phyloP scores from a whole-genome alignment of 2,329 filamentous ascomycete species.

The Ceratocystis ficicola region DNA sequence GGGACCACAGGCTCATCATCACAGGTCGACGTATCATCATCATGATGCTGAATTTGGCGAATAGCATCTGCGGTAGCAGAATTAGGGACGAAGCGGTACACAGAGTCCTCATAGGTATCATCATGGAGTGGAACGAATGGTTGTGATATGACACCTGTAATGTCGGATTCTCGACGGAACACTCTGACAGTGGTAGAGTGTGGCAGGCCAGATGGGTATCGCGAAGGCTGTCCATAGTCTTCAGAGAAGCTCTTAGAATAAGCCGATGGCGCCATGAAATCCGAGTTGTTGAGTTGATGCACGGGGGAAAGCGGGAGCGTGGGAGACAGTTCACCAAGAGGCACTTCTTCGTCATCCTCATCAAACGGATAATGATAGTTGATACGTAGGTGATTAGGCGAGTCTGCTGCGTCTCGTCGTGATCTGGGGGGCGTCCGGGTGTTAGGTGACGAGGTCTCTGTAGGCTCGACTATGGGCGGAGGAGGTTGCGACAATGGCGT shows the following conservation, averaged over 20 bases:
- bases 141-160: conserved; percentile 12
- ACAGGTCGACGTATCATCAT: conserved; percentile 29
- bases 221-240: conserved; percentile 29
- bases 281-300: conserved; percentile 8
- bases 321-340: conserved; percentile 19
- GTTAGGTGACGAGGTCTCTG: not conserved
- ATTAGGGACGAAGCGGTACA: conserved; percentile 31
- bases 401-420: not conserved
- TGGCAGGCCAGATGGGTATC: conserved; percentile 6
- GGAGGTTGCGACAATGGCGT: conserved; percentile 7
- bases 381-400: conserved; percentile 16
- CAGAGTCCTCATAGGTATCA: conserved; percentile 29
- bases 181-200: conserved; percentile 29
- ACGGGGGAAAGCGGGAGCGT: conserved; percentile 20
- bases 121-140: conserved; percentile 14
- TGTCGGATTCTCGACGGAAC: conserved; percentile 35
- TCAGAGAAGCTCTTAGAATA: conserved; percentile 29
- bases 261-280: not conserved
- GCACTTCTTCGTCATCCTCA: conserved; percentile 17
- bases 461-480: conserved; percentile 11
- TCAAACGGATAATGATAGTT: conserved; percentile 22
- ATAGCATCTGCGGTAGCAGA: conserved; percentile 25
- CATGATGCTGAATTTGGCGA: conserved; percentile 27
- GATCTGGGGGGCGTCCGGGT: not conserved
- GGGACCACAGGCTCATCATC: conserved; percentile 25